These are phyloP conservation scores for Pseudonectria buxi DNA, from an alignment of 2,329 filamentous ascomycete genomes.

Conservation along the genomic window DNA sequence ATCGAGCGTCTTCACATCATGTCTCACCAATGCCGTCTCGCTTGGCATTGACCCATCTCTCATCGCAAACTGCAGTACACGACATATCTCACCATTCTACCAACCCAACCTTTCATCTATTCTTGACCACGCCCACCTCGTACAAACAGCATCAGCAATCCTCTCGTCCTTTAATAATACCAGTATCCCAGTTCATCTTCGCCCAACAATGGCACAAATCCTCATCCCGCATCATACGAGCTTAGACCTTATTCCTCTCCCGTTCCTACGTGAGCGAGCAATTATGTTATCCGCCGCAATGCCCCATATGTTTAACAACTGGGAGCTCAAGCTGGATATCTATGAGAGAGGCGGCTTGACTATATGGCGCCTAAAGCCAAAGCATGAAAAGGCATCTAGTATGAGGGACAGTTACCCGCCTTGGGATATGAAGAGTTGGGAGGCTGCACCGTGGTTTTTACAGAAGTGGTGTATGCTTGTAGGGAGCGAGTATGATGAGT, in stretches of 20 bases:
- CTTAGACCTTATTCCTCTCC: slow-evolving; percentile 20
- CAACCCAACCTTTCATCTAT: slow-evolving; percentile 8
- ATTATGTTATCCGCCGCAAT: slow-evolving; percentile 19
- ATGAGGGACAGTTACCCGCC: slow-evolving; percentile 12
- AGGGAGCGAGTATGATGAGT: slow-evolving; percentile 11
- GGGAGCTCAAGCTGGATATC: slow-evolving; percentile 22
- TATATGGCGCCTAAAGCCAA: slow-evolving; percentile 8
- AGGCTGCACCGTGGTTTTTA: slow-evolving; percentile 23
- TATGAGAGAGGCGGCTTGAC: slow-evolving; percentile 14
- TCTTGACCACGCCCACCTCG: neutral
- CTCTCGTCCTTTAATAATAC: too few relatives aligned
- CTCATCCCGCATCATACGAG: slow-evolving; percentile 21
- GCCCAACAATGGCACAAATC: slow-evolving; percentile 19
- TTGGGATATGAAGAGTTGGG: slow-evolving; percentile 23
- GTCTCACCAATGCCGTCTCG: slow-evolving; percentile 14
- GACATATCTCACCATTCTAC: slow-evolving; percentile 19
- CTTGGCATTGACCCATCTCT: slow-evolving; percentile 9
- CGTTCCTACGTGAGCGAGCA: slow-evolving; percentile 17
- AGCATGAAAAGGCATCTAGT: neutral
- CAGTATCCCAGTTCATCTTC: slow-evolving; percentile 12
- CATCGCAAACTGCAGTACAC: slow-evolving; percentile 8
- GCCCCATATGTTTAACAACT: slow-evolving; percentile 13
- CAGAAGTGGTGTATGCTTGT: slow-evolving; percentile 19
- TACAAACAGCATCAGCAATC: slow-evolving; percentile 1
- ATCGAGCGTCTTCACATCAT: slow-evolving; percentile 13